Base-by-base conservation (phyloP, 345 rosid species). In the Anastatica hierochuntica region DNA sequence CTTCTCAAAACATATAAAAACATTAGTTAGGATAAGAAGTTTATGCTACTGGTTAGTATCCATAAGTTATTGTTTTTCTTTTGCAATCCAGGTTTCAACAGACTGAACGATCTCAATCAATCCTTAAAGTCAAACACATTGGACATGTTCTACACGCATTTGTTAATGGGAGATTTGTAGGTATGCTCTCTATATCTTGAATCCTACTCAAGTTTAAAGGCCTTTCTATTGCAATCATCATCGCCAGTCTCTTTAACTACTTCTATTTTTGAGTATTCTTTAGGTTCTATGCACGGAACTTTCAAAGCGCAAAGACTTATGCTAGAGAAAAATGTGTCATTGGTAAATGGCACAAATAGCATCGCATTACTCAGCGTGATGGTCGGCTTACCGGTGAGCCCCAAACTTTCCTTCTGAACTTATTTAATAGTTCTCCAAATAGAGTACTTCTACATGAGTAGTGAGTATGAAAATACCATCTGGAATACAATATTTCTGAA, bases 381-480 rank as follows among this genome's bases (percentile, higher is more conserved):
- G 82, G 88, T 79, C 36, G 96, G 95, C 47, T 69, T 82, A 70
- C 96, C 95, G 82, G 95, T 84, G 77, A 37, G 36, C 43, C 29
- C 54, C 58, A 20, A 53, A 53, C 16, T 38, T 49, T 39, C 23
- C 17, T 36, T 13, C 19, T 36, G 15, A 12, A 26, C 15, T 26
- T 42, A 4, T 47, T 31, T 36, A 31, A 13, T 13, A 39, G 21
- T 10, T 14, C 23, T 64, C 23, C 44, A 37, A 37, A 63, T 19
- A 38, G 49, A 38, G 49, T 47, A 55, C 56, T 46, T 63, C 4
- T 21, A 47, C 17, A 44, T 44, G 18, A 14, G 7, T 16, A n/a
- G 20, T 44, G 18, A 14, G 7, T 43, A 53, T 62, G 17, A 52
- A 24, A 43, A 19, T 10, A 18, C 8, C 48, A 38, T 53, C 15